Evolutionary conservation across 2,329 filamentous ascomycete species (phyloP), one percentile per base, ranked within the genome.

Genomic region (Sporothrix luriei): DNA sequence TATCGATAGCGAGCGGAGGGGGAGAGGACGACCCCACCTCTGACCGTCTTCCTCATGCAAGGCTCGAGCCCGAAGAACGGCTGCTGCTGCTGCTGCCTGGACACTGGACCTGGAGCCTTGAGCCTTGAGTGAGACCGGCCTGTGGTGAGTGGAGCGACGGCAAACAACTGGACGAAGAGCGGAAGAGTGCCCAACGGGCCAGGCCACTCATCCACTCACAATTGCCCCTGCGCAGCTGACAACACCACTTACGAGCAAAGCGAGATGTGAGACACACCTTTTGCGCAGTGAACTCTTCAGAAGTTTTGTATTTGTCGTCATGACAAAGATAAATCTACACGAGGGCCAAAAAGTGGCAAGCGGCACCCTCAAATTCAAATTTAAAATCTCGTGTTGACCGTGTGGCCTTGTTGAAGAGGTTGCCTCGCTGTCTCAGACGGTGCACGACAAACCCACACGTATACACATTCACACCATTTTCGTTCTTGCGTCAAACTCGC

Each of bases 401-500:
- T 19, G 14, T 64, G 40, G 40, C 21, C 59, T 43, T 43, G 59
- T 48, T 11, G n/a, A 26, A 48, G 13, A 64, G 59, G 59, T 3
- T 64, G 59, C 29, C 40, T n/a, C 40, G 19, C 1, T 64, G 59
- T 64, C 59, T 62, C 59, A 62, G 59, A 48, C 43, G n/a, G n/a
- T n/a, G n/a, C n/a, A n/a, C n/a, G n/a, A n/a, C n/a, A n/a, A n/a
- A n/a, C n/a, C n/a, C n/a, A n/a, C n/a, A n/a, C n/a, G n/a, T n/a
- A n/a, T n/a, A n/a, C n/a, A n/a, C n/a, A 33, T 43, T n/a, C 55
- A 61, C 55, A 61, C 33, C n/a, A 24, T 43, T 43, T 16, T 4
- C 40, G 1, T 6, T 21, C 26, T 21, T 46, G 21, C 40, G 29
- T 10, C 33, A 4, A 55, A n/a, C 16, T 59, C 33, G 54, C 13